Conservation (phyloP, 1,139 yeast genomes). For the Kurtzmaniella natalensis region DNA sequence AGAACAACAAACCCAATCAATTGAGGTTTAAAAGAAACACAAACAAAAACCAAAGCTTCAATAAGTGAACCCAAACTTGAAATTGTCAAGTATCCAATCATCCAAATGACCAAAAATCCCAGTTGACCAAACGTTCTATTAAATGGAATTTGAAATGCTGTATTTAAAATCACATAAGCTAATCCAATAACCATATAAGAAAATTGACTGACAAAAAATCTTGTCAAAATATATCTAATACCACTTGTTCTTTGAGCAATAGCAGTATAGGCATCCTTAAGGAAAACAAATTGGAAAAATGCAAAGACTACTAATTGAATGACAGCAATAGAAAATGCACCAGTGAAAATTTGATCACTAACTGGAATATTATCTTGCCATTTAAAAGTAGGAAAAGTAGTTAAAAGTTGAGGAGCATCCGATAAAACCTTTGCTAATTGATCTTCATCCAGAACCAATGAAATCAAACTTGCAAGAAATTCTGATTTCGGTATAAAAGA, state of each 20-base stretch:
- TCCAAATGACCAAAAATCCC: conserved; percentile 50
- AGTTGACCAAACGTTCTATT: conserved; percentile 35
- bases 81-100: conserved; percentile 40
- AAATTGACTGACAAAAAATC: conserved; percentile 38
- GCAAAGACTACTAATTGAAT: conserved; percentile 29
- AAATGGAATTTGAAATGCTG: conserved; percentile 39
- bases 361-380: conserved; percentile 21
- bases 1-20: conserved; percentile 46
- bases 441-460: conserved; percentile 11
- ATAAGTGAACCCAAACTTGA: conserved; percentile 49
- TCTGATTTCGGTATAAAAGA: conserved; percentile 16
- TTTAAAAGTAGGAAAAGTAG: conserved; percentile 21
- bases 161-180: conserved; percentile 36
- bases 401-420: conserved; percentile 21
- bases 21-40: conserved; percentile 37
- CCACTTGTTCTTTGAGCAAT: conserved; percentile 32
- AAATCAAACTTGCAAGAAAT: conserved; percentile 17
- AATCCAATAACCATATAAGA: conserved; percentile 40
- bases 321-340: conserved; percentile 30
- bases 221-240: conserved; percentile 32
- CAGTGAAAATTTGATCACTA: conserved; percentile 20
- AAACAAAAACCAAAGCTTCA: conserved; percentile 37
- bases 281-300: conserved; percentile 28
- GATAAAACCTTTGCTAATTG: background rate
- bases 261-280: conserved; percentile 22